These are phyloP conservation scores for Cutaneotrichosporon curvatum DNA, from an alignment of 1,284 basidiomycete species.

Conservation along the genomic window DNA sequence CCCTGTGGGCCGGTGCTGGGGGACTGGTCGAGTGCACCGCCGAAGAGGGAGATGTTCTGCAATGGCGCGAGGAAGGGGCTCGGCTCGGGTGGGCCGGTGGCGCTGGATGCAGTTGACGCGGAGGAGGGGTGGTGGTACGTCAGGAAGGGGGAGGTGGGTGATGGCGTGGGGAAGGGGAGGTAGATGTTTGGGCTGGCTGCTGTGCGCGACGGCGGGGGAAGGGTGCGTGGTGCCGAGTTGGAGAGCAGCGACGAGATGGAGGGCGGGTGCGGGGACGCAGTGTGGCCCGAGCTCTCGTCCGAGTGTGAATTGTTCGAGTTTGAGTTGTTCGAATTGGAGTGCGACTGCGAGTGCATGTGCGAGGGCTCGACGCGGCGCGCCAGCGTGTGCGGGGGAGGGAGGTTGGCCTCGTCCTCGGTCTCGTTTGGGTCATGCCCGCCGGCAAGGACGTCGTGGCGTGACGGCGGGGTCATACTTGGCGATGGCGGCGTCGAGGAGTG, in stretches of 20 bases:
- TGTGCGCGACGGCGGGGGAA: constrained; percentile 16
- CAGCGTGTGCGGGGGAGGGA: constrained; percentile 31
- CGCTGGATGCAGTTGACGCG: constrained; percentile 4
- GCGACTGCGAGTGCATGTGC: not conserved
- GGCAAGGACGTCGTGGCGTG: constrained; percentile 1
- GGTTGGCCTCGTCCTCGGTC: constrained; percentile 33
- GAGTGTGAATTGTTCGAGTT: not conserved
- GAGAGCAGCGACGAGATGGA: constrained; percentile 13
- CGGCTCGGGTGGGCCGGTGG: constrained; percentile 29
- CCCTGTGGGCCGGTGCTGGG: constrained; percentile 18
- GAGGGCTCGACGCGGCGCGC: constrained; percentile 49
- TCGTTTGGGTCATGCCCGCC: constrained; percentile 31
- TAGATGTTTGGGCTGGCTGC: constrained; percentile 35
- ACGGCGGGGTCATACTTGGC: constrained; percentile 23
- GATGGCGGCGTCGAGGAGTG: constrained; percentile 20
- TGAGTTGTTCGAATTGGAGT: constrained; percentile 1
- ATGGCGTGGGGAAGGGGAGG: constrained; percentile 43
- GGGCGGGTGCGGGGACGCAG: constrained; percentile 8
- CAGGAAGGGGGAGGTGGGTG: constrained; percentile 41
- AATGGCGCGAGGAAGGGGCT: constrained; percentile 39
- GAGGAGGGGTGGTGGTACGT: constrained; percentile 18
- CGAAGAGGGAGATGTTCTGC: constrained; percentile 35
- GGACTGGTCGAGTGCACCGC: constrained; percentile 21
- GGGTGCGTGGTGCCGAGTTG: constrained; percentile 1
- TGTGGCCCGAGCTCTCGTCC: constrained; percentile 1